These are phyloP conservation scores for Myrmaecium sp. DNA, from an alignment of 2,329 filamentous ascomycete species.

Conservation along the genomic window DNA sequence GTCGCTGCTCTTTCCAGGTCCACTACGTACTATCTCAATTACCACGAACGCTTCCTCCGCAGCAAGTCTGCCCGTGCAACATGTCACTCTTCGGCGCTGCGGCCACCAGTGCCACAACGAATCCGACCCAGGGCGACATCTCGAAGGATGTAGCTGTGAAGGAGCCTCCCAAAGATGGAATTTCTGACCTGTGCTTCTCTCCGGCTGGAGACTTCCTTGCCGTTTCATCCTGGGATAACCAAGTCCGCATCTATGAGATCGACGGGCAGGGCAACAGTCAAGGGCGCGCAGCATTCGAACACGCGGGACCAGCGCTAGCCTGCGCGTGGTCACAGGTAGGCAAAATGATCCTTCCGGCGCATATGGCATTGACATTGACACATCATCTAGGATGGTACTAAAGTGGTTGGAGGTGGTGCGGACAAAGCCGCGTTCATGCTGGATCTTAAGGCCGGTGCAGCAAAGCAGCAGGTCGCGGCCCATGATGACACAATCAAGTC, in stretches of 20 bases:
- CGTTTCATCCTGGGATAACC: constrained; percentile 92
- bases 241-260: constrained; percentile 93
- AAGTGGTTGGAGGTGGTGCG: constrained; percentile 65
- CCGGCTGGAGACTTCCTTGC: constrained; percentile 65
- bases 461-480: constrained; percentile 52
- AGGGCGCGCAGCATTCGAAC: constrained; percentile 73
- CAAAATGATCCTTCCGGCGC: constrained; percentile 9
- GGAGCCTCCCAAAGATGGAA: constrained; percentile 70
- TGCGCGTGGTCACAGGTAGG: constrained; percentile 78
- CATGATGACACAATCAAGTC: constrained; percentile 72
- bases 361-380: constrained; percentile 9
- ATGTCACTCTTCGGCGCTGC: constrained; percentile 49
- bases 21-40: too few species aligned
- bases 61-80: too few species aligned
- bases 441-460: constrained; percentile 48
- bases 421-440: constrained; percentile 84
- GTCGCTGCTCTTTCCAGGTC: too few species aligned
- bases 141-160: constrained; percentile 71
- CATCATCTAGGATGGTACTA: constrained; percentile 10
- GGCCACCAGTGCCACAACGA: constrained; percentile 32
- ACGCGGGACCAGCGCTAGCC: constrained; percentile 69
- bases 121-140: constrained; percentile 74
- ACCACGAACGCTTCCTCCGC: too few species aligned
- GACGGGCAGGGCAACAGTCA: constrained; percentile 58
- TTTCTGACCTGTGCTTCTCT: constrained; percentile 76